phyloP scores from a whole-genome alignment of 2,329 filamentous ascomycete genomes.

The Lecanicillium sp. region DNA sequence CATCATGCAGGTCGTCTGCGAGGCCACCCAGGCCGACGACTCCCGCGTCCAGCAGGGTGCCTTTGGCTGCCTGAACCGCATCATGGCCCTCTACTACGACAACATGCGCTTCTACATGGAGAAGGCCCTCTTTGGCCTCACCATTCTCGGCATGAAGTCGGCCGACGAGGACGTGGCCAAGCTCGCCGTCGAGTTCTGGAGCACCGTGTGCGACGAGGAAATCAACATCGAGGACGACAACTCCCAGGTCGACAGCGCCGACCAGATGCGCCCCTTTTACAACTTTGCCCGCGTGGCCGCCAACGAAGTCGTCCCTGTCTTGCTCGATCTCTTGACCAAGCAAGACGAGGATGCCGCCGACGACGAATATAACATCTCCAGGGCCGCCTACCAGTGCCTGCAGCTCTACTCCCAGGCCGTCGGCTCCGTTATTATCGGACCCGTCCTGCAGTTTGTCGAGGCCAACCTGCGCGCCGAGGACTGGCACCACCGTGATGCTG shows the following conservation, averaged over 20 bases:
- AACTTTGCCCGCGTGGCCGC: slow-evolving; percentile 93
- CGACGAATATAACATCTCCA: slow-evolving; percentile 94
- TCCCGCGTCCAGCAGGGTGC: slow-evolving; percentile 88
- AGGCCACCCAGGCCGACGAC: slow-evolving; percentile 92
- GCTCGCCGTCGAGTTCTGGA: slow-evolving; percentile 98
- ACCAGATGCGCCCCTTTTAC: slow-evolving; percentile 86
- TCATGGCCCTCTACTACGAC: slow-evolving; percentile 98
- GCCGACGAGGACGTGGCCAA: slow-evolving; percentile 97
- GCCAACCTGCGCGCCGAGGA: slow-evolving; percentile 81
- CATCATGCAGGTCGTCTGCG: slow-evolving; percentile 99
- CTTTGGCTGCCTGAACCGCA: slow-evolving; percentile 95
- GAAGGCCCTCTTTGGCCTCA: slow-evolving; percentile 95
- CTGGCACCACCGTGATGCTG: slow-evolving; percentile 92
- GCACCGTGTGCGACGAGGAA: slow-evolving; percentile 99
- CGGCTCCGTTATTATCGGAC: slow-evolving; percentile 71
- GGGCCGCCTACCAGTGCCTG: slow-evolving; percentile 92
- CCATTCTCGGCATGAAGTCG: slow-evolving; percentile 97
- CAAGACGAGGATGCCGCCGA: slow-evolving; percentile 96
- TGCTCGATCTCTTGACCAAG: slow-evolving; percentile 83
- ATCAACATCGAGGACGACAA: slow-evolving; percentile 98
- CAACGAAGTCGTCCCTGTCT: slow-evolving; percentile 86
- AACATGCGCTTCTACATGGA: slow-evolving; percentile 99
- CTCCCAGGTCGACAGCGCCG: slow-evolving; percentile 62
- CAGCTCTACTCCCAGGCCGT: slow-evolving; percentile 94
- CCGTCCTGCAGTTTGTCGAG: slow-evolving; percentile 88